Conservation (phyloP, 1,284 basidiomycete genomes). For the Golubevia pallescens region DNA sequence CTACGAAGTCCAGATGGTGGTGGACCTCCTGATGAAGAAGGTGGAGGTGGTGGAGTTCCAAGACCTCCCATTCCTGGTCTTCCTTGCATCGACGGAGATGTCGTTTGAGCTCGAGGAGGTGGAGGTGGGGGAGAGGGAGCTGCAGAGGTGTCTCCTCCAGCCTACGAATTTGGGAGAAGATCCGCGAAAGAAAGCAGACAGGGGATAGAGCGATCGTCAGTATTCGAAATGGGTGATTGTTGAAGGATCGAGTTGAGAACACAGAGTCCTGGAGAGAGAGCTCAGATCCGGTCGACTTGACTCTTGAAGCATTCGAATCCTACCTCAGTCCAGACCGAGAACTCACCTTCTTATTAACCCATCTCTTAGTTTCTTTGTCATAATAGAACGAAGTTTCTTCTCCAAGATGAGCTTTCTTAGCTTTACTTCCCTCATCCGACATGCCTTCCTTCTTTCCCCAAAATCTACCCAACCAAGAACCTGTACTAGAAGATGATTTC, state of each 20-base stretch:
- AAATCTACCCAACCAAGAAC: constrained; percentile 76
- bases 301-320: too few species aligned
- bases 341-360: constrained; percentile 91
- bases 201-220: too few species aligned
- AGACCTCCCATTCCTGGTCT: constrained; percentile 20
- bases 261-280: too few species aligned
- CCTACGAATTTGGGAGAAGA: too few species aligned
- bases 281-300: too few species aligned
- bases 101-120: constrained; percentile 33
- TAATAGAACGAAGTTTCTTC: constrained; percentile 91
- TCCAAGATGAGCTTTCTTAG: constrained; percentile 78
- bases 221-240: too few species aligned
- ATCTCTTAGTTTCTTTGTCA: constrained; percentile 90
- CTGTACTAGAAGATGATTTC: constrained; percentile 35
- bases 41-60: constrained; percentile 18
- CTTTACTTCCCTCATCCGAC: constrained; percentile 41
- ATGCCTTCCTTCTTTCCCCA: constrained; percentile 66
- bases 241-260: too few species aligned
- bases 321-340: too few species aligned
- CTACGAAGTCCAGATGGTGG: constrained; percentile 1
- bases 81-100: constrained; percentile 40
- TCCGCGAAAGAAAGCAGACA: too few species aligned
- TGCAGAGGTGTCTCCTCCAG: constrained; percentile 15
- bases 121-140: constrained; percentile 46
- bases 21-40: constrained; percentile 2